These are phyloP conservation scores for Ophioceras dolichostomum DNA, from an alignment of 2,329 filamentous ascomycete species.

Conservation along the genomic window DNA sequence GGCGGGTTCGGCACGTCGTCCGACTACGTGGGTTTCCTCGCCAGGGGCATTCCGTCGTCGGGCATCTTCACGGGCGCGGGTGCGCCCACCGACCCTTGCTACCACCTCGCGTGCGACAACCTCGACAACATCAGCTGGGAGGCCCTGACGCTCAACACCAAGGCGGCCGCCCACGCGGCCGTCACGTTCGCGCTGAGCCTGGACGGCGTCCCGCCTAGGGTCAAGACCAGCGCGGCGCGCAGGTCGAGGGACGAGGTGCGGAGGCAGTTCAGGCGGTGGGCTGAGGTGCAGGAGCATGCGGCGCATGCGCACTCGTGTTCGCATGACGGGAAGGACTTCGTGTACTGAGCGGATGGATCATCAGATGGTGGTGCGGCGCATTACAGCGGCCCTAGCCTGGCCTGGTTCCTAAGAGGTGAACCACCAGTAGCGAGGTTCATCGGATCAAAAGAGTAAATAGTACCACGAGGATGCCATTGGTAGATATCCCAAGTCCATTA, in stretches of 20 bases:
- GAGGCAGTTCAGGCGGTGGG: constrained; percentile 1
- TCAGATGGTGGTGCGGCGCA: too few relatives aligned
- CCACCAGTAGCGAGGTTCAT: too few relatives aligned
- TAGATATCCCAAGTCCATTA: too few relatives aligned
- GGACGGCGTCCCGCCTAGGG: constrained; percentile 17
- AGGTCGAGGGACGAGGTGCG: not conserved
- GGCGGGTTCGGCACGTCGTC: constrained; percentile 39
- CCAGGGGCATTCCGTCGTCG: constrained; percentile 38
- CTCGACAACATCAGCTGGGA: constrained; percentile 38
- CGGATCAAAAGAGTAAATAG: too few relatives aligned
- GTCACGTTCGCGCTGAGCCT: constrained; percentile 35
- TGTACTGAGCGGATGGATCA: too few relatives aligned
- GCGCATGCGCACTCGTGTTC: not conserved
- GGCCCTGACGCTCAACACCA: constrained; percentile 41
- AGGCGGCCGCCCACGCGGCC: constrained; percentile 39
- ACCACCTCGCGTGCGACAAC: constrained; percentile 31
- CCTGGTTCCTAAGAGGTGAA: too few relatives aligned
- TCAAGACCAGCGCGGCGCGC: not conserved
- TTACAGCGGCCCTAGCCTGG: too few relatives aligned
- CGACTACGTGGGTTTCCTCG: constrained; percentile 49
- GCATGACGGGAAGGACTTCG: not conserved
- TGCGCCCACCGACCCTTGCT: constrained; percentile 30
- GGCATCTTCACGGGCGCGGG: constrained; percentile 51
- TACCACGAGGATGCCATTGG: too few relatives aligned
- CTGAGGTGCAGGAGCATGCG: not conserved